phyloP scores from a whole-genome alignment of 768 basidiomycete genomes.

The Suillus americanus region DNA sequence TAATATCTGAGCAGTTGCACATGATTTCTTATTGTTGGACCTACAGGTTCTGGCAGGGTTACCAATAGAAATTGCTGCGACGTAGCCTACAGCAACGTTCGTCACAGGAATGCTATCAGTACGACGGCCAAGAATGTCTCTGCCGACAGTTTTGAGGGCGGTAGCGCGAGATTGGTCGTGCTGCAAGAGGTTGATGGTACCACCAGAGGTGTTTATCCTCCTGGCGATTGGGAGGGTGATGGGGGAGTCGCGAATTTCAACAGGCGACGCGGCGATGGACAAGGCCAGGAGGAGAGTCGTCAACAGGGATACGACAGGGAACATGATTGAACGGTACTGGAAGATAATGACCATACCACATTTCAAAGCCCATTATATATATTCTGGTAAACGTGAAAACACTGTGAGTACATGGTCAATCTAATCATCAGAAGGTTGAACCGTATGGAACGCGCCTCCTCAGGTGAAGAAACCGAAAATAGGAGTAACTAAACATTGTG shows the following conservation, averaged over 20 bases:
- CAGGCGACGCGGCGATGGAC: slow-evolving; percentile 43
- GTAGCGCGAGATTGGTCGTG: neutral
- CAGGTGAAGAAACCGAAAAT: slow-evolving; percentile 8
- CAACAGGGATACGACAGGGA: slow-evolving; percentile 14
- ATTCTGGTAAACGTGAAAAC: neutral
- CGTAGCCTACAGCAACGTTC: slow-evolving; percentile 37
- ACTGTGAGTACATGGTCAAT: slow-evolving; percentile 13
- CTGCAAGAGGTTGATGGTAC: slow-evolving; percentile 26
- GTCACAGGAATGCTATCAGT: slow-evolving; percentile 37
- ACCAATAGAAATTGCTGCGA: slow-evolving; percentile 49
- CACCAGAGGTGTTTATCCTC: slow-evolving; percentile 49
- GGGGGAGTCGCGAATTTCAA: slow-evolving; percentile 37
- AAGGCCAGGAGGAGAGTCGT: slow-evolving; percentile 46
- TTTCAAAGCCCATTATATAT: slow-evolving; percentile 15
- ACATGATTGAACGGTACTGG: slow-evolving; percentile 11
- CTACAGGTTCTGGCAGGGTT: slow-evolving; percentile 53
- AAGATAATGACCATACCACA: slow-evolving; percentile 15
- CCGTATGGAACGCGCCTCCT: slow-evolving; percentile 2
- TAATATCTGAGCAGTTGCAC: neutral
- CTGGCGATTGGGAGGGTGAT: slow-evolving; percentile 52
- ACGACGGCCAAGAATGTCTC: slow-evolving; percentile 14
- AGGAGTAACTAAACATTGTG: neutral
- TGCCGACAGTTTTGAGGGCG: neutral
- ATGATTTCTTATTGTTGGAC: slow-evolving; percentile 10
- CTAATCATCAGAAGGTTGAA: neutral